A percentile compares a stretch with the other conserved stretches of the same genome.
Evolutionary conservation across 106 monocot genomes (phyloP).

Genomic region (Allium fistulosum): DNA sequence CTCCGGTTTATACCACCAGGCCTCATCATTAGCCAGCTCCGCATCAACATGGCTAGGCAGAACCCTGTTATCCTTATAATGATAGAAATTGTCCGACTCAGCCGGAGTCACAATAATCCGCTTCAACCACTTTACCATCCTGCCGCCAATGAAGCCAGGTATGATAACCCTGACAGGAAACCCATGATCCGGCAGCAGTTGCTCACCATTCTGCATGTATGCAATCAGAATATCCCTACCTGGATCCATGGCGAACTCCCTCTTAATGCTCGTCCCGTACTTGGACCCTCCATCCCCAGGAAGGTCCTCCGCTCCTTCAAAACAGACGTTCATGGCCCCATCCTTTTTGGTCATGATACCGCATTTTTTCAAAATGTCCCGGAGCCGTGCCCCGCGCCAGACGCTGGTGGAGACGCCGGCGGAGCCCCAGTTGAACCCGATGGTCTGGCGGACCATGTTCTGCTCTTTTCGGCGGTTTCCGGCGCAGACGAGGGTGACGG

Average conservation of each 20-base stretch:
- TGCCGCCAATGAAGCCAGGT: constrained; percentile 88
- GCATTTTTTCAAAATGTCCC: constrained; percentile 59
- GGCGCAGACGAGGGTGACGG: constrained; percentile 91
- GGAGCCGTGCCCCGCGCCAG: constrained; percentile 73
- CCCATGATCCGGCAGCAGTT: constrained; percentile 77
- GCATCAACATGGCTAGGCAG: constrained; percentile 75
- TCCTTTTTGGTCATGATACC: constrained; percentile 24
- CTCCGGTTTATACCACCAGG: constrained; percentile 99
- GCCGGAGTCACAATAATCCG: constrained; percentile 49
- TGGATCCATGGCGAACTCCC: constrained; percentile 84
- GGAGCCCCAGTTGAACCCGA: constrained; percentile 94
- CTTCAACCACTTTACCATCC: constrained; percentile 98
- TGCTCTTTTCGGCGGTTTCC: constrained; percentile 98
- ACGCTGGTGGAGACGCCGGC: constrained; percentile 69
- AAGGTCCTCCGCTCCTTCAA: constrained; percentile 91
- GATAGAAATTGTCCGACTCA: constrained; percentile 74
- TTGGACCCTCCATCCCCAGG: constrained; percentile 88
- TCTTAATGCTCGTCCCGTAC: constrained; percentile 75
- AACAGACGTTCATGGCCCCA: constrained; percentile 61
- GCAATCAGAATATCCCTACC: constrained; percentile 70
- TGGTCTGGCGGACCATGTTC: constrained; percentile 75
- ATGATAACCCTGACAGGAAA: constrained; percentile 85
- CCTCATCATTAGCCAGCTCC: constrained; percentile 74
- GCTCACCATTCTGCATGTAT: constrained; percentile 88
- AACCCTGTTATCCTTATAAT: constrained; percentile 76